Conservation (phyloP, 1,139 yeast species). For the Torulaspora globosa region DNA sequence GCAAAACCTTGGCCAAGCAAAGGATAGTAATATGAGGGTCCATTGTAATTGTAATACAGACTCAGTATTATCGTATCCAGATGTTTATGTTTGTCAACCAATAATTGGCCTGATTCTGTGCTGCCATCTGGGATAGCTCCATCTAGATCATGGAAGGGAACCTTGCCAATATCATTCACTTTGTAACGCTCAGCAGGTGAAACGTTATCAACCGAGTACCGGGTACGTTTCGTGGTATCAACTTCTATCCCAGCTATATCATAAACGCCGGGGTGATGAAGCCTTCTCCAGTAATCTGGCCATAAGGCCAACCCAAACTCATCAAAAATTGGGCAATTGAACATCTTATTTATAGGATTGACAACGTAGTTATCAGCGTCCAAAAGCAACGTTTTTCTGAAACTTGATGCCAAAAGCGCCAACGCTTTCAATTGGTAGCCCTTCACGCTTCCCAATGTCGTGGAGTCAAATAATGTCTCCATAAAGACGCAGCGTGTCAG, state of each 20-base stretch:
- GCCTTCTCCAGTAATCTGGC: conserved; percentile 82
- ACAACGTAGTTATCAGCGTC: conserved; percentile 77
- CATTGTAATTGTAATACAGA: conserved; percentile 72
- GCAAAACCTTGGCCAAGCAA: conserved; percentile 77
- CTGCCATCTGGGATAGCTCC: conserved; percentile 79
- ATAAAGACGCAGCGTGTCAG: conserved; percentile 64
- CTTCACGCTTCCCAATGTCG: conserved; percentile 45
- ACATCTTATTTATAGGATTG: conserved; percentile 50
- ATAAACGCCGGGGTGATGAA: conserved; percentile 64
- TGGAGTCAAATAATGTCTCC: conserved; percentile 52
- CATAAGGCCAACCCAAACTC: conserved; percentile 61
- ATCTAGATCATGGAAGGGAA: conserved; percentile 62
- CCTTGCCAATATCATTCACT: conserved; percentile 35
- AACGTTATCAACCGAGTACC: conserved; percentile 41
- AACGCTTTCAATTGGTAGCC: conserved; percentile 79
- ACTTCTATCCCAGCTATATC: conserved; percentile 55
- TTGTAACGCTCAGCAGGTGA: conserved; percentile 36
- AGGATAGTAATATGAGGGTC: conserved; percentile 75
- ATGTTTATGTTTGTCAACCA: conserved; percentile 64
- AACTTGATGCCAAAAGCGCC: conserved; percentile 71
- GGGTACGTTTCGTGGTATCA: conserved; percentile 40
- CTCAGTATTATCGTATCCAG: conserved; percentile 61
- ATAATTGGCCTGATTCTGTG: conserved; percentile 80
- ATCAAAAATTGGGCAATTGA: conserved; percentile 51
- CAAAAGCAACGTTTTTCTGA: conserved; percentile 65